These are phyloP conservation scores for Alnus rubra DNA, from an alignment of 306 rosid genomes.

Conservation along the genomic window DNA sequence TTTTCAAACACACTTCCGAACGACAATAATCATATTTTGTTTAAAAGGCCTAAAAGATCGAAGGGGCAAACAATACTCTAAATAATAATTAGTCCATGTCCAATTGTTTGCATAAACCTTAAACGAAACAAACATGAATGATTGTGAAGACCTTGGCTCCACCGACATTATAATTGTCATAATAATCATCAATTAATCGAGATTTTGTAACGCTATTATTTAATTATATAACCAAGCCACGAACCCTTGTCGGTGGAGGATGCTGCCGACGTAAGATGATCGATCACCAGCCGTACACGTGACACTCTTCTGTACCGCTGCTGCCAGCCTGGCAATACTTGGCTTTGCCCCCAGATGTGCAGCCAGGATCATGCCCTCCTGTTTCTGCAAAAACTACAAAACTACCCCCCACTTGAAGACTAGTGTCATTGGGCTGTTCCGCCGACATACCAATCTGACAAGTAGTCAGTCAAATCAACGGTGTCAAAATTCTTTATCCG, in stretches of 20 bases:
- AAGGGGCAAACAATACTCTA: too few species aligned
- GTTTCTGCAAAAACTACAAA: slow-evolving; percentile 18
- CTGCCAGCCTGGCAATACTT: slow-evolving; percentile 24
- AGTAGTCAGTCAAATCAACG: background rate
- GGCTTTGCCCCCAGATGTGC: background rate
- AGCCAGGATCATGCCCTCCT: slow-evolving; percentile 5
- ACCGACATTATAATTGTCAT: too few species aligned
- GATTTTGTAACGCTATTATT: background rate
- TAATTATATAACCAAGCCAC: slow-evolving; percentile 6
- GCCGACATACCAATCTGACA: slow-evolving; percentile 16
- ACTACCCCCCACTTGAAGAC: background rate
- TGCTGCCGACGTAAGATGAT: slow-evolving; percentile 21
- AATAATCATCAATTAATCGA: too few species aligned
- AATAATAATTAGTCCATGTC: too few species aligned
- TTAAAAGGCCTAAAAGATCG: too few species aligned
- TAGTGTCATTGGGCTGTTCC: too few species aligned
- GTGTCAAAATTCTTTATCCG: background rate
- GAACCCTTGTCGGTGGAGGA: slow-evolving; percentile 48
- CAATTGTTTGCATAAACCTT: too few species aligned
- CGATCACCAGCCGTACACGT: slow-evolving; percentile 31
- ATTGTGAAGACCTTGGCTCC: too few species aligned
- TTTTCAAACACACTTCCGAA: too few species aligned
- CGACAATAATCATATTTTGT: too few species aligned
- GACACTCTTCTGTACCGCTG: slow-evolving; percentile 5
- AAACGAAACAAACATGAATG: too few species aligned